A percentile compares a stretch with the other conserved stretches of the same genome.
These are phyloP conservation scores for Camptophora hylomeconis DNA, from an alignment of 2,329 filamentous ascomycete genomes.

Conservation along the genomic window DNA sequence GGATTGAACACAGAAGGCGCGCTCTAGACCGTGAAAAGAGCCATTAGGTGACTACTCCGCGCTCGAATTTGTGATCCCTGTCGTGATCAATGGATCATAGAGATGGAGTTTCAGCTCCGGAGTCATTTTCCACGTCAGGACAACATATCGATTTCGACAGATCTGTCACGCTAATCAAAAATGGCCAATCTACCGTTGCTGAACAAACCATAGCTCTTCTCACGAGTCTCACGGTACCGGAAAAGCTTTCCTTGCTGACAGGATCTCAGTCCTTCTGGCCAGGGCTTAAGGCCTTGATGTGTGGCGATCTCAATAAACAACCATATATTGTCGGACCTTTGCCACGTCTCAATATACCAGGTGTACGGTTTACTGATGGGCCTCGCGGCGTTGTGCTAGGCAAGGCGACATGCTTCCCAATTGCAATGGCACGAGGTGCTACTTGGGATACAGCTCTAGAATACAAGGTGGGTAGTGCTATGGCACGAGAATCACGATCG, in stretches of 20 bases:
- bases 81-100: no score
- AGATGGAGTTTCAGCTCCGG: no score
- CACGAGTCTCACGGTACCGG: neutral
- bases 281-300: neutral
- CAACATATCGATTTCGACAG: no score
- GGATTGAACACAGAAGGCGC: no score
- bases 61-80: no score
- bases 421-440: constrained; percentile 16
- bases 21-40: no score
- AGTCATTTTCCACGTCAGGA: no score
- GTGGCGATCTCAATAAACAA: neutral
- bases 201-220: no score
- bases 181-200: no score
- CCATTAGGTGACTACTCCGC: no score
- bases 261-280: neutral
- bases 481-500: constrained; percentile 18
- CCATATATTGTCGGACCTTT: neutral
- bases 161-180: no score
- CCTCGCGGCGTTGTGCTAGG: constrained; percentile 16
- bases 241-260: neutral
- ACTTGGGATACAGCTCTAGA: constrained; percentile 19
- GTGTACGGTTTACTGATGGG: constrained; percentile 17
- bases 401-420: neutral
- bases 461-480: constrained; percentile 16
- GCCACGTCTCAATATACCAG: neutral